phyloP scores from a whole-genome alignment of 768 basidiomycete genomes.

The Russula griseocarnosa region DNA sequence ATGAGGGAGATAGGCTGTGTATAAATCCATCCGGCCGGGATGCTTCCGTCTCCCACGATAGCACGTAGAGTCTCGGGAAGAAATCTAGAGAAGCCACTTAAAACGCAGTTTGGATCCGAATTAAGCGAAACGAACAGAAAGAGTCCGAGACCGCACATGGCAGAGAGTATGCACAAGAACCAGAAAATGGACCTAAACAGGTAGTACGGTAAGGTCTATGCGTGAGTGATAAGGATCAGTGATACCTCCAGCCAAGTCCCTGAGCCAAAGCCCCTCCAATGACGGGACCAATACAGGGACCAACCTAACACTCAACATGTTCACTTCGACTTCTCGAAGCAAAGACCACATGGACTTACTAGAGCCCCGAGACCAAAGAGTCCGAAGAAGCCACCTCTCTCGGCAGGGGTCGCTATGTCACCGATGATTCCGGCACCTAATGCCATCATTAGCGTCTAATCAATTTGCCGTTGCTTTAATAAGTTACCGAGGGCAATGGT shows the following conservation, averaged over 20 bases:
- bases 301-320: slow-evolving; percentile 29
- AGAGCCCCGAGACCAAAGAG: slow-evolving; percentile 62
- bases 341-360: slow-evolving; percentile 37
- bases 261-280: slow-evolving; percentile 45
- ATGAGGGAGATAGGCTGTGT: slow-evolving; percentile 36
- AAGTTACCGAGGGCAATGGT: slow-evolving; percentile 63
- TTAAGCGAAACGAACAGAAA: slow-evolving; percentile 33
- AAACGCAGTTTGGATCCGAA: not conserved
- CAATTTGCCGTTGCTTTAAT: not conserved
- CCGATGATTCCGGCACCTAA: slow-evolving; percentile 71
- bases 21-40: slow-evolving; percentile 35
- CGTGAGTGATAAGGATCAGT: not conserved
- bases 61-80: slow-evolving; percentile 49
- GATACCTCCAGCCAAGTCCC: slow-evolving; percentile 35
- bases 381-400: slow-evolving; percentile 73
- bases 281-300: slow-evolving; percentile 41
- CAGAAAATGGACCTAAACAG: slow-evolving; percentile 41
- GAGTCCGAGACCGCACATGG: slow-evolving; percentile 37
- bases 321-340: not conserved
- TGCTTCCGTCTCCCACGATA: slow-evolving; percentile 43
- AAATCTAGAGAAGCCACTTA: slow-evolving; percentile 33
- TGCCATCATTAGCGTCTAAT: not conserved
- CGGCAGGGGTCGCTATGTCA: slow-evolving; percentile 68
- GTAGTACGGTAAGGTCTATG: not conserved
- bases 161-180: slow-evolving; percentile 40